Evolutionary conservation across 257 asterid species (phyloP), one percentile per base, ranked within the genome.

Genomic region (Nemophila menziesii): DNA sequence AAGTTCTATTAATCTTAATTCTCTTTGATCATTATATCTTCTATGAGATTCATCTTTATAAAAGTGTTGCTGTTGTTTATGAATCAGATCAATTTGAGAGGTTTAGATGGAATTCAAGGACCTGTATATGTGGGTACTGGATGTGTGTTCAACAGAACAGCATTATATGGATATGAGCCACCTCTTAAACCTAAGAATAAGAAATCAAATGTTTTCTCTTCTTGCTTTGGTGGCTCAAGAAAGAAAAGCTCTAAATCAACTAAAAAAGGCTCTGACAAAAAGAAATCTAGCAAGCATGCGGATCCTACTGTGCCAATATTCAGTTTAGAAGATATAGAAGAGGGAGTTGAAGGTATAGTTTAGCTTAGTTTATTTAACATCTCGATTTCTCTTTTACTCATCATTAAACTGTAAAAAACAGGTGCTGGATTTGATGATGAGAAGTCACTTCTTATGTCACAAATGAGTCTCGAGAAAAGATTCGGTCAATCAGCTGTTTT

Each of bases 71-170:
- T 2, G 12, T 47, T 51, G 43, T 22, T 51, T 22, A 38, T 46
- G 34, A 43, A 42, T 48, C 81, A 86, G 96, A 86, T 86, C 44
- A 86, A 86, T 72, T 74, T 86, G 90, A 79, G 94, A 70, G 96
- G 96, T 63, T 66, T 86, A 63, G 94, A 86, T 63, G 96, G 96
- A 53, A 74, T 86, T 69, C 96, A 86, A 77, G 96, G 96, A 51
- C 96, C 96, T 43, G 94, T 86, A 16, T 86, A 86, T 20, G 94
- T 86, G 73, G 96, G 96, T 46, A 86, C 96, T 55, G 96, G 96
- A 48, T 86, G 96, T 68, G 96, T 82, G 69, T 86, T 86, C 61
- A 86, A 82, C 65, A 76, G 96, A 70, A 79, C 94, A 54, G 94
- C 96, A 43, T 66, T 86, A 48, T 86, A 86, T 61, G 96, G 96